Evolutionary conservation across 371 early-diverging fungal genomes (phyloP).

Genomic region (Thermomucor indicae-seudaticae): DNA sequence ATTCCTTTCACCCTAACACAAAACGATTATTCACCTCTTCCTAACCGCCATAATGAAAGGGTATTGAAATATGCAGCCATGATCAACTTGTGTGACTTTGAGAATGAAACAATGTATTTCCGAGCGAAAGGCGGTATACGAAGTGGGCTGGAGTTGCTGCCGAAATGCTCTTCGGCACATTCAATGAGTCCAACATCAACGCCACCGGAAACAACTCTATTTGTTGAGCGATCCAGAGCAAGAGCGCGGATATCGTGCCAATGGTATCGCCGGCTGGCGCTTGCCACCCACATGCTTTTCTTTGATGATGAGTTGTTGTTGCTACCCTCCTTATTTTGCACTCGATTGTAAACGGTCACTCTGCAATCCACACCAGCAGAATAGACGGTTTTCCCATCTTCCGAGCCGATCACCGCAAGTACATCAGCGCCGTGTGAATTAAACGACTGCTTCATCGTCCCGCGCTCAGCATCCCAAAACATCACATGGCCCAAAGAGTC

Average conservation of each 20-base stretch:
- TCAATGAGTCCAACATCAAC: constrained; percentile 73
- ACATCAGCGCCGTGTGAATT: constrained; percentile 85
- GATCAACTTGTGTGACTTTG: constrained; percentile 56
- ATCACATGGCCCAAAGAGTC: constrained; percentile 87
- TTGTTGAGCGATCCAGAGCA: constrained; percentile 62
- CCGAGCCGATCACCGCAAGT: constrained; percentile 69
- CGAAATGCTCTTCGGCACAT: constrained; percentile 62
- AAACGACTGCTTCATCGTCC: constrained; percentile 67
- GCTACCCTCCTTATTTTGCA: constrained; percentile 20
- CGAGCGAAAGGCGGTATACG: constrained; percentile 79
- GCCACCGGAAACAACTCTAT: constrained; percentile 82
- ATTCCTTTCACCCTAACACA: neutral
- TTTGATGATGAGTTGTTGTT: too few species aligned
- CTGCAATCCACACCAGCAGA: constrained; percentile 92
- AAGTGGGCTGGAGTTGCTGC: constrained; percentile 55
- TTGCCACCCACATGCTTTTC: constrained; percentile 65
- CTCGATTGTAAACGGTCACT: constrained; percentile 64
- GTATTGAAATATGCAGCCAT: constrained; percentile 56
- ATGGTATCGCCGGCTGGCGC: constrained; percentile 81
- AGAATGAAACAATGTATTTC: constrained; percentile 64
- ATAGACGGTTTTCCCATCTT: constrained; percentile 69
- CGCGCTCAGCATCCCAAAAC: constrained; percentile 79
- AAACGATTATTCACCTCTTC: constrained; percentile 31
- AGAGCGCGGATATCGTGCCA: constrained; percentile 90
- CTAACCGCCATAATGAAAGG: constrained; percentile 80